phyloP scores from a whole-genome alignment of 1,139 yeast genomes.

The Yamadazyma blattariae region DNA sequence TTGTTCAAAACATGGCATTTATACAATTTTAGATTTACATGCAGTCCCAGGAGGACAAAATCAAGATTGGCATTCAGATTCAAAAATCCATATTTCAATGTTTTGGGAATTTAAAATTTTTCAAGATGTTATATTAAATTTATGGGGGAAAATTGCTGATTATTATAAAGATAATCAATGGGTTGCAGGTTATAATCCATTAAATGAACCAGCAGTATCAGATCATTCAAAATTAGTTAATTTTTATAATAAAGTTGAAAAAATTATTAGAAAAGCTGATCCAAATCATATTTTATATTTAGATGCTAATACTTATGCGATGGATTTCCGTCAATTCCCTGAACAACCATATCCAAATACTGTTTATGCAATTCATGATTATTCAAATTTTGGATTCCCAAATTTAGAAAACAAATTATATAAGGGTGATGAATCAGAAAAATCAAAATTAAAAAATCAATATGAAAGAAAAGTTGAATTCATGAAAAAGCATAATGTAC shows the following conservation, averaged over 20 bases:
- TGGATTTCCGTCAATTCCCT: slow-evolving; percentile 46
- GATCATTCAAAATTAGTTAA: slow-evolving; percentile 35
- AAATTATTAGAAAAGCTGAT: slow-evolving; percentile 36
- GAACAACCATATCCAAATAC: slow-evolving; percentile 32
- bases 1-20: slow-evolving; percentile 37
- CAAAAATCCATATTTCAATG: slow-evolving; percentile 38
- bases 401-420: slow-evolving; percentile 26
- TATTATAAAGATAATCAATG: slow-evolving; percentile 40
- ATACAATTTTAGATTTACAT: slow-evolving; percentile 44
- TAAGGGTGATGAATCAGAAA: slow-evolving; percentile 29
- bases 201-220: slow-evolving; percentile 45
- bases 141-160: slow-evolving; percentile 40
- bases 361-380: slow-evolving; percentile 48
- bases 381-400: slow-evolving; percentile 41
- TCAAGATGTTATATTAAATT: slow-evolving; percentile 39
- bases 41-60: slow-evolving; percentile 49
- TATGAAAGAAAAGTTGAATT: slow-evolving; percentile 41
- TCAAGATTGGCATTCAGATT: slow-evolving; percentile 50
- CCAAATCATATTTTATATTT: slow-evolving; percentile 43
- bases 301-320: slow-evolving; percentile 47
- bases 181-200: slow-evolving; percentile 49
- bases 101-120: slow-evolving; percentile 46
- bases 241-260: slow-evolving; percentile 32
- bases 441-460: slow-evolving; percentile 27
- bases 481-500: slow-evolving; percentile 34